Conservation (phyloP, 2,329 filamentous ascomycete species). For the Fusarium buharicum region DNA sequence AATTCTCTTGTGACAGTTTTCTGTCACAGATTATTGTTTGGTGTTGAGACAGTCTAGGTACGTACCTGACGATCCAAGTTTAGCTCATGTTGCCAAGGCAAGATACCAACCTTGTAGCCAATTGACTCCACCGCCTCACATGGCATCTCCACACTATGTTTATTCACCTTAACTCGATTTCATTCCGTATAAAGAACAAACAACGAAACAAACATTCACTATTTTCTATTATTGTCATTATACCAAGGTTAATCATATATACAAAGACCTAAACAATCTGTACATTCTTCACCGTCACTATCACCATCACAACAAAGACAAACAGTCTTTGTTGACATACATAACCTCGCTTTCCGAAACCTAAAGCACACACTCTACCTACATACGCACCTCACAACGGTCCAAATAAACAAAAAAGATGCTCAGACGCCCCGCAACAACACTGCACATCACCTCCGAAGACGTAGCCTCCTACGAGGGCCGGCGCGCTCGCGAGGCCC, state of each 20-base stretch:
- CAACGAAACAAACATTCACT: background rate
- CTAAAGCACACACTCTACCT: background rate
- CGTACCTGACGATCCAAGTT: background rate
- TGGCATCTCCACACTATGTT: slow-evolving; percentile 17
- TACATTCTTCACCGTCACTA: background rate
- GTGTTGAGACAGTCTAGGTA: background rate
- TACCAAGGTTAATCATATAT: background rate
- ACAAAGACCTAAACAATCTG: background rate
- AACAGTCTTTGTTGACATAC: slow-evolving; percentile 15
- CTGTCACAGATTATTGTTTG: too few species aligned
- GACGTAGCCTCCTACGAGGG: slow-evolving; percentile 78
- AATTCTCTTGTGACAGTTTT: too few species aligned
- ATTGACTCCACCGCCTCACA: slow-evolving; percentile 5
- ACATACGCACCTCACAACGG: background rate
- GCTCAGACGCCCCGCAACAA: slow-evolving; percentile 75
- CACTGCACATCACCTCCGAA: slow-evolving; percentile 73
- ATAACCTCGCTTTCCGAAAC: background rate
- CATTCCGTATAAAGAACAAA: slow-evolving; percentile 3
- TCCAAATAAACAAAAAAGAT: slow-evolving; percentile 51
- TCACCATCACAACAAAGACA: background rate
- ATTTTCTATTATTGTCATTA: background rate
- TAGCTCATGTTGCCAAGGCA: background rate
- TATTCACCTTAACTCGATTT: slow-evolving; percentile 13
- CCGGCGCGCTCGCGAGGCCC: slow-evolving; percentile 60
- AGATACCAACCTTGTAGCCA: slow-evolving; percentile 2